Evolutionary conservation across 2,329 filamentous ascomycete species (phyloP).

Genomic region (Akanthomyces dipterigenus): DNA sequence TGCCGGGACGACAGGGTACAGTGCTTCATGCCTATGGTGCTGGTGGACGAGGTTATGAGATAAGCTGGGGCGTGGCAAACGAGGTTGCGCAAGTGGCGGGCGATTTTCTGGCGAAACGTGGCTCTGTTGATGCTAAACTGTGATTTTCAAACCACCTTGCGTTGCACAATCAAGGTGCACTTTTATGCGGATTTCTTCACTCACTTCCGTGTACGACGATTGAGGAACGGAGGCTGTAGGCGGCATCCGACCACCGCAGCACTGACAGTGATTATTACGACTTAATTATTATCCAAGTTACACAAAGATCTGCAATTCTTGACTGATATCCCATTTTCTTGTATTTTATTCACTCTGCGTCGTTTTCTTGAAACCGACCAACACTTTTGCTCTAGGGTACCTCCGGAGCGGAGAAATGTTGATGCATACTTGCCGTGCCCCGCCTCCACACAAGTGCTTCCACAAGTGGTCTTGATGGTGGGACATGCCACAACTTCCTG

Average conservation of each 20-base stretch:
- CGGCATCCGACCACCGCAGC: too few relatives aligned
- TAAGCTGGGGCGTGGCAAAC: conserved; percentile 53
- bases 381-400: background rate
- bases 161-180: too few relatives aligned
- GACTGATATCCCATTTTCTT: too few relatives aligned
- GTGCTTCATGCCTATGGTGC: conserved; percentile 52
- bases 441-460: conserved; percentile 10
- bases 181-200: too few relatives aligned
- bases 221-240: too few relatives aligned
- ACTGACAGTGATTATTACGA: too few relatives aligned
- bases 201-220: too few relatives aligned
- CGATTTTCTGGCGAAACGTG: background rate
- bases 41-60: conserved; percentile 54
- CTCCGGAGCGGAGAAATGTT: conserved; percentile 13
- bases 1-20: background rate
- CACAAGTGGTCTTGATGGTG: background rate
- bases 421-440: conserved; percentile 9
- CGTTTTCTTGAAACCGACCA: background rate
- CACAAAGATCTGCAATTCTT: too few relatives aligned
- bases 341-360: too few relatives aligned
- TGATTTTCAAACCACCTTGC: too few relatives aligned
- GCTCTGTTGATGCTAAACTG: background rate
- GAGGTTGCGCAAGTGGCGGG: conserved; percentile 30
- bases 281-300: too few relatives aligned
- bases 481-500: conserved; percentile 12